Conservation (phyloP, 225 moss, liverwort and hornwort genomes). For the Pseudoscleropodium purum region DNA sequence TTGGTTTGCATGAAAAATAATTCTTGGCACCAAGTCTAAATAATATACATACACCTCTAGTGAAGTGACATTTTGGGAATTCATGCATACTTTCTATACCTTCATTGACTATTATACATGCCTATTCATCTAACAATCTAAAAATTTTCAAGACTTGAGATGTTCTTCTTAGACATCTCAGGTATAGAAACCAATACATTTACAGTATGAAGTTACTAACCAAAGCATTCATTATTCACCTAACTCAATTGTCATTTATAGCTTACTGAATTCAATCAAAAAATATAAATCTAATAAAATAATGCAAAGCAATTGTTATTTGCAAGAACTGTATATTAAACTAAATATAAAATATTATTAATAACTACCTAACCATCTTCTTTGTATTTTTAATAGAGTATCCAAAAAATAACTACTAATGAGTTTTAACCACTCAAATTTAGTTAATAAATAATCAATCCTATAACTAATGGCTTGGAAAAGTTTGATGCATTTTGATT, state of each 20-base stretch:
- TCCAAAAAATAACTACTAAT: background rate
- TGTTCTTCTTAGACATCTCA: background rate
- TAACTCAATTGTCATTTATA: background rate
- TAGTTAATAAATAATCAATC: accelerated
- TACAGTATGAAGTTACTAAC: background rate
- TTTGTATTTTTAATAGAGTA: accelerated
- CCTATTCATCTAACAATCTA: too few relatives aligned
- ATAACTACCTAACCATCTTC: too few relatives aligned
- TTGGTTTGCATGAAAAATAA: background rate
- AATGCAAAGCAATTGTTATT: accelerated
- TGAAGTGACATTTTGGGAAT: too few relatives aligned
- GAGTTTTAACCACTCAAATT: background rate
- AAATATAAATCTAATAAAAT: background rate
- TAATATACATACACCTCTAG: accelerated
- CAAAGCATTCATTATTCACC: background rate
- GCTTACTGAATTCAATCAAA: background rate
- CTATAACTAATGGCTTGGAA: accelerated
- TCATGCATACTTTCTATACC: background rate
- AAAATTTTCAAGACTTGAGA: background rate
- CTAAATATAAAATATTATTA: accelerated
- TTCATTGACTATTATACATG: too few relatives aligned
- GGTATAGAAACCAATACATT: background rate
- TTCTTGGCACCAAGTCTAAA: background rate
- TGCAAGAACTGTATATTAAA: accelerated
- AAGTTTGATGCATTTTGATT: background rate